phyloP scores from a whole-genome alignment of 345 rosid species.

The Melastoma malabathricum region DNA sequence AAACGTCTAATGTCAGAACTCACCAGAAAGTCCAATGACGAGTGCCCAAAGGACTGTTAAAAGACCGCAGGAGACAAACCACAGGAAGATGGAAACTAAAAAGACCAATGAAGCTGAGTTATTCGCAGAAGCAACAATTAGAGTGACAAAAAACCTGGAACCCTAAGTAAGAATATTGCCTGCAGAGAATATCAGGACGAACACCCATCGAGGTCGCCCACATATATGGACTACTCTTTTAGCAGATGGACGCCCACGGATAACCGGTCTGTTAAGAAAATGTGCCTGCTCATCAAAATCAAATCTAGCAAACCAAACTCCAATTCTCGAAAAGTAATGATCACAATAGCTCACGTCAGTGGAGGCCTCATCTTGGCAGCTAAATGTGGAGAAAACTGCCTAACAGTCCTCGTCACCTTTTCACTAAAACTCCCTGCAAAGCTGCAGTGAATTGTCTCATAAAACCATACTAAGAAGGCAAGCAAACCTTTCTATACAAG shows the following conservation, averaged over 20 bases:
- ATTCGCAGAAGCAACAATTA: too few relatives aligned
- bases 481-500: neutral
- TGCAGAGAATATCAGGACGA: slow-evolving; percentile 51
- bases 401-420: slow-evolving; percentile 71
- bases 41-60: slow-evolving; percentile 76
- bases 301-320: neutral
- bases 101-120: too few relatives aligned
- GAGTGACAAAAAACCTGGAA: too few relatives aligned
- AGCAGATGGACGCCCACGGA: slow-evolving; percentile 86
- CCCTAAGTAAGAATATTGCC: slow-evolving; percentile 24
- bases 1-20: slow-evolving; percentile 1
- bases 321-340: slow-evolving; percentile 1
- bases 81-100: slow-evolving; percentile 54
- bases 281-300: slow-evolving; percentile 7
- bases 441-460: slow-evolving; percentile 28
- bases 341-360: slow-evolving; percentile 38
- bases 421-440: slow-evolving; percentile 91
- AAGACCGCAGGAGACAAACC: slow-evolving; percentile 82
- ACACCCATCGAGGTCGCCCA: slow-evolving; percentile 89
- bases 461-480: slow-evolving; percentile 1
- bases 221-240: slow-evolving; percentile 74
- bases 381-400: slow-evolving; percentile 87
- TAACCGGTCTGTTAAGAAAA: slow-evolving; percentile 53
- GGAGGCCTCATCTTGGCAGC: slow-evolving; percentile 98
- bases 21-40: slow-evolving; percentile 71